phyloP scores from a whole-genome alignment of 2,329 filamentous ascomycete genomes.

The Bipolaris victoriae region DNA sequence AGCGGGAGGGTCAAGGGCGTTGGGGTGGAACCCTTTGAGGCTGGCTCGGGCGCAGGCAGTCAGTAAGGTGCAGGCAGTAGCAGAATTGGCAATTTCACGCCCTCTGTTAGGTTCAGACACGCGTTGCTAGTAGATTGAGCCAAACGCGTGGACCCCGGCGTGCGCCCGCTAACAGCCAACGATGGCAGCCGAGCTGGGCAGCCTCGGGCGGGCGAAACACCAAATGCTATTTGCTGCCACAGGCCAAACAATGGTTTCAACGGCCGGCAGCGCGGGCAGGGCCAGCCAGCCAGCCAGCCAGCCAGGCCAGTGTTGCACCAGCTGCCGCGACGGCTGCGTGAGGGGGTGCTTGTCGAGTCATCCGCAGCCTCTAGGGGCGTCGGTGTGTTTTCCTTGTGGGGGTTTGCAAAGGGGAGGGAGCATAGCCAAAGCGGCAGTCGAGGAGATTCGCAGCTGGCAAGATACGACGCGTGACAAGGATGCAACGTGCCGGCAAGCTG shows the following conservation, averaged over 20 bases:
- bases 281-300: constrained; percentile 27
- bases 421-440: too few relatives aligned
- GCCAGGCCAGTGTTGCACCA: constrained; percentile 37
- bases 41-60: constrained; percentile 2
- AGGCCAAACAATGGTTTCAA: constrained; percentile 26
- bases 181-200: constrained; percentile 7
- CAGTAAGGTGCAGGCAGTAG: constrained; percentile 7
- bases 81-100: constrained; percentile 34
- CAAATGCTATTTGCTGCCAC: constrained; percentile 13
- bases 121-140: constrained; percentile 14
- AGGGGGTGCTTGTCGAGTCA: constrained; percentile 27
- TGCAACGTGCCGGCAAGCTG: constrained; percentile 16
- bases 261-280: constrained; percentile 18
- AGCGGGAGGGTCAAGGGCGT: constrained; percentile 33
- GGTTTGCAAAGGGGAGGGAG: background rate
- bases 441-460: background rate
- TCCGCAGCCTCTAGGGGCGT: constrained; percentile 32
- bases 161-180: constrained; percentile 14
- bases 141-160: constrained; percentile 19
- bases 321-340: constrained; percentile 5
- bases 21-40: constrained; percentile 16
- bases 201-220: constrained; percentile 16
- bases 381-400: constrained; percentile 1
- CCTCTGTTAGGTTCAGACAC: constrained; percentile 19
- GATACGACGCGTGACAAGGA: constrained; percentile 20